Percentiles rank a stretch among this genome's conserved stretches.
These are phyloP conservation scores for Neoscytalidium dimidiatum DNA, from an alignment of 2,329 filamentous ascomycete genomes.

Conservation along the genomic window DNA sequence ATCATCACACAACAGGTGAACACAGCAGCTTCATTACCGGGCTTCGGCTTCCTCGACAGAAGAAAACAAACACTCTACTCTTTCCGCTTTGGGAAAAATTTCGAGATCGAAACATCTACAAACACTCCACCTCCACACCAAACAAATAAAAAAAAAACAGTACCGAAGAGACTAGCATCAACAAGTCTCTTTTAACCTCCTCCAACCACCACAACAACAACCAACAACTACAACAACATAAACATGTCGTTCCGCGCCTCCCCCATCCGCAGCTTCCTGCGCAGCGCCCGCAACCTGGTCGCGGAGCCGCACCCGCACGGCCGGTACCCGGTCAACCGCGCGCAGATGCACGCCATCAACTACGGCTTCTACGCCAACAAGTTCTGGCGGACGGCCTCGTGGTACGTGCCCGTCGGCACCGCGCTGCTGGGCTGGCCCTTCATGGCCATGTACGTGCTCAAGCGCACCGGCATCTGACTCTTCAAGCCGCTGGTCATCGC, in stretches of 20 bases:
- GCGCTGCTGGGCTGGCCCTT: constrained; percentile 37
- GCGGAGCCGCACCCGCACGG: constrained; percentile 39
- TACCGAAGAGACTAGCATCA: background rate
- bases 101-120: background rate
- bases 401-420: constrained; percentile 34
- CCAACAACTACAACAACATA: constrained; percentile 1
- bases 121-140: background rate
- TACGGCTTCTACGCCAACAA: constrained; percentile 26
- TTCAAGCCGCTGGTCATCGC: constrained; percentile 16
- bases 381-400: constrained; percentile 28
- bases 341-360: constrained; percentile 30
- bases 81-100: background rate
- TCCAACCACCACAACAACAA: constrained; percentile 8
- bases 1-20: constrained; percentile 10
- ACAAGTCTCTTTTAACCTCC: background rate
- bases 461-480: constrained; percentile 33
- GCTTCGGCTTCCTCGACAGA: background rate
- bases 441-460: constrained; percentile 29
- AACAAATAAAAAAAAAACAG: background rate
- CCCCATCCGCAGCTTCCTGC: constrained; percentile 30
- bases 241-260: constrained; percentile 21
- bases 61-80: background rate
- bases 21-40: background rate
- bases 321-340: constrained; percentile 31
- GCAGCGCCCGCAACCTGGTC: constrained; percentile 34